Conservation (phyloP, 106 monocot genomes). For the Narthecium ossifragum region DNA sequence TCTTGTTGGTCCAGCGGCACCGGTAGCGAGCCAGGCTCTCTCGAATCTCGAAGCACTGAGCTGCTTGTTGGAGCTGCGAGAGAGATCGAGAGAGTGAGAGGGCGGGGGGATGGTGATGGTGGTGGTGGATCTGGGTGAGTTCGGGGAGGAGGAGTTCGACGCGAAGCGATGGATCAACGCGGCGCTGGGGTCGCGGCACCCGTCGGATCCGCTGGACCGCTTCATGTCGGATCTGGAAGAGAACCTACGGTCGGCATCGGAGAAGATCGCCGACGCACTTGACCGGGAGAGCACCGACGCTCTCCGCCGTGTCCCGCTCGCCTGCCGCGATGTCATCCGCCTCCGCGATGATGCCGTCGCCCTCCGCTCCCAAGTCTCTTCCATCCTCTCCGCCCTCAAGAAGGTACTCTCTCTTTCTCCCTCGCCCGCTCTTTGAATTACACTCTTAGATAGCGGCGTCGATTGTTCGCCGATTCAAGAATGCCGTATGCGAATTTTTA, state of each 20-base stretch:
- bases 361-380: constrained; percentile 65
- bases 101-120: constrained; percentile 39
- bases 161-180: constrained; percentile 98
- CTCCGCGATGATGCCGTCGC: constrained; percentile 80
- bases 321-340: constrained; percentile 77
- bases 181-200: constrained; percentile 69
- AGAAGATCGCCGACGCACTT: constrained; percentile 75
- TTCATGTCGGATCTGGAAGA: constrained; percentile 88
- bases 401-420: constrained; percentile 30
- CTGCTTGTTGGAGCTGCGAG: too few species aligned
- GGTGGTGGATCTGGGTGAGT: constrained; percentile 89
- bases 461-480: too few species aligned
- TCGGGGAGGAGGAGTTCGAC: constrained; percentile 78
- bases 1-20: too few species aligned
- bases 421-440: too few species aligned
- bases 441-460: too few species aligned
- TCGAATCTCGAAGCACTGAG: too few species aligned
- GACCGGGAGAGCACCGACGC: constrained; percentile 76
- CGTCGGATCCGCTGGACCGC: constrained; percentile 67
- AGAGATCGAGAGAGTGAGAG: too few species aligned
- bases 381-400: constrained; percentile 62
- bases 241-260: constrained; percentile 69
- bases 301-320: constrained; percentile 72
- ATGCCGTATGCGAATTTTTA: too few species aligned
- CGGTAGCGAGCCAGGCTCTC: too few species aligned